These are phyloP conservation scores for Escallonia rubra DNA, from an alignment of 129 eudicot genomes.

Conservation along the genomic window DNA sequence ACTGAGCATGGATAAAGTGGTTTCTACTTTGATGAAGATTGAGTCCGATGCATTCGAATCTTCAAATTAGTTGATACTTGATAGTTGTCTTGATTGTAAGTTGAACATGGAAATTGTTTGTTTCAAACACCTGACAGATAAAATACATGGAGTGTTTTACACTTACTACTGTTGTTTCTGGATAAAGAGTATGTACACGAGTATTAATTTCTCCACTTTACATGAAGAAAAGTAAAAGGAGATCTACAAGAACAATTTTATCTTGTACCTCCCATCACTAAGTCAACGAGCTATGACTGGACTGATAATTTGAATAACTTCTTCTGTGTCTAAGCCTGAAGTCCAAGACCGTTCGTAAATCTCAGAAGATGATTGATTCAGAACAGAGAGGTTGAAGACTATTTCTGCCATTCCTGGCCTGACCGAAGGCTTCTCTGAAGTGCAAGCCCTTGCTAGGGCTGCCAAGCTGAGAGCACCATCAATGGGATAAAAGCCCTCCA, in stretches of 20 bases:
- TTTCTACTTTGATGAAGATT: slow-evolving; percentile 50
- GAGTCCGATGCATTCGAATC: slow-evolving; percentile 51
- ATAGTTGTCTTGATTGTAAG: no score
- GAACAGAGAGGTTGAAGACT: slow-evolving; percentile 65
- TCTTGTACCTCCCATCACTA: not conserved
- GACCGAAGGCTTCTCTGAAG: slow-evolving; percentile 57
- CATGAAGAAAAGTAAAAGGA: slow-evolving; percentile 6
- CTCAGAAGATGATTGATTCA: slow-evolving; percentile 49
- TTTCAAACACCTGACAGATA: no score
- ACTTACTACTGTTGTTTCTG: no score
- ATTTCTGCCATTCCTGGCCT: slow-evolving; percentile 71
- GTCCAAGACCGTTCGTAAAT: slow-evolving; percentile 48
- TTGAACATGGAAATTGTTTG: no score
- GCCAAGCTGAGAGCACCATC: slow-evolving; percentile 69
- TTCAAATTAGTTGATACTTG: no score
- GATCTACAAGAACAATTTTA: slow-evolving; percentile 3
- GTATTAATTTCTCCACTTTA: not conserved
- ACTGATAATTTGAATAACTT: slow-evolving; percentile 32
- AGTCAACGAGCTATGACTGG: slow-evolving; percentile 61
- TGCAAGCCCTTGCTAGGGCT: slow-evolving; percentile 58
- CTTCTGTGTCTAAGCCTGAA: slow-evolving; percentile 46
- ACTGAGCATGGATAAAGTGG: slow-evolving; percentile 46
- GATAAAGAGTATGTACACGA: not conserved
- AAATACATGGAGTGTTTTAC: no score
- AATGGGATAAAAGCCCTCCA: slow-evolving; percentile 50